A percentile compares a stretch with the other conserved stretches of the same genome.
phyloP scores from a whole-genome alignment of 2,329 filamentous ascomycete genomes.

The Fusarium hostae region DNA sequence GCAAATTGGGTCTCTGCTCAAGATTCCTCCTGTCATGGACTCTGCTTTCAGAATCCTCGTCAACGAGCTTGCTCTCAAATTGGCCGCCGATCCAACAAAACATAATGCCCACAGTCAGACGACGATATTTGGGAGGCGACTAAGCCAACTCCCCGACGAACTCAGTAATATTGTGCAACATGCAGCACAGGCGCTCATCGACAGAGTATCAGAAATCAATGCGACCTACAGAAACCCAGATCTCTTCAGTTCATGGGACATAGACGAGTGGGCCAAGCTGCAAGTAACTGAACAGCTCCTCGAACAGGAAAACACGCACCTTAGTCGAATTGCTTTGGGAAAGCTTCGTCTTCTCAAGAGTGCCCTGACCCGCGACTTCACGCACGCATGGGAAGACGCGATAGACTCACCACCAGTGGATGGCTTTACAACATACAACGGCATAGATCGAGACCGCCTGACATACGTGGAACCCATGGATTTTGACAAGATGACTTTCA shows the following conservation, averaged over 20 bases:
- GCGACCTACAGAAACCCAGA: slow-evolving; percentile 49
- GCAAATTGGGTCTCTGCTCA: slow-evolving; percentile 63
- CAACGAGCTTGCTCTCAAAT: slow-evolving; percentile 67
- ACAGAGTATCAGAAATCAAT: slow-evolving; percentile 53
- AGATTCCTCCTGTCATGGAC: slow-evolving; percentile 56
- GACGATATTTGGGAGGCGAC: slow-evolving; percentile 58
- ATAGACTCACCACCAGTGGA: not conserved
- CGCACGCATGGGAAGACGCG: slow-evolving; percentile 25
- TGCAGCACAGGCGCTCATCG: slow-evolving; percentile 63
- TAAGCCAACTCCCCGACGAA: slow-evolving; percentile 63
- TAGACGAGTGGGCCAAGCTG: slow-evolving; percentile 51
- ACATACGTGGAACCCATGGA: slow-evolving; percentile 51
- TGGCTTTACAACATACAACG: not conserved
- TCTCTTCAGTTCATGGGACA: slow-evolving; percentile 35
- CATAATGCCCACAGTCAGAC: slow-evolving; percentile 30
- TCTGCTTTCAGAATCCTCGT: slow-evolving; percentile 70
- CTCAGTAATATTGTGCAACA: slow-evolving; percentile 68
- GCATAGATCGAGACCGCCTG: slow-evolving; percentile 50
- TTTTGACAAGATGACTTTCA: slow-evolving; percentile 25
- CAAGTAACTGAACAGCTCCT: slow-evolving; percentile 44
- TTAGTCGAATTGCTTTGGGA: slow-evolving; percentile 19
- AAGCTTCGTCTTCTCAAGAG: slow-evolving; percentile 40
- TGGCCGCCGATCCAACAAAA: slow-evolving; percentile 38
- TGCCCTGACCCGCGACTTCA: slow-evolving; percentile 28
- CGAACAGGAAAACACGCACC: not conserved